These are phyloP conservation scores for Mortierella sp. DNA, from an alignment of 371 early-diverging fungal genomes.

Conservation along the genomic window DNA sequence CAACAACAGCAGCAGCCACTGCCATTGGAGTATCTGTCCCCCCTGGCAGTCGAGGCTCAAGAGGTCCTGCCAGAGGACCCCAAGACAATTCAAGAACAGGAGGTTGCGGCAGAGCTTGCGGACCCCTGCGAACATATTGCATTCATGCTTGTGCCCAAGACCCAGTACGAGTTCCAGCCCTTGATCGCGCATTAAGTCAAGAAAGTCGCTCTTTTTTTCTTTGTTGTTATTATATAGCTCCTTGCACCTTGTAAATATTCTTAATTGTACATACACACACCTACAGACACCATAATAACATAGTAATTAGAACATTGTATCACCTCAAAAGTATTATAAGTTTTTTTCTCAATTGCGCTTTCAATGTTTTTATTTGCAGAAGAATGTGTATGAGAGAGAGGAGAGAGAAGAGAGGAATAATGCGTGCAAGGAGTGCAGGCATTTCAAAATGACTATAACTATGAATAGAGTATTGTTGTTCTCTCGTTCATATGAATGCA, in stretches of 20 bases:
- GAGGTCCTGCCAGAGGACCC: slow-evolving; percentile 23
- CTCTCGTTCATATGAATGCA: neutral
- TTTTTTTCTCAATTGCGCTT: neutral
- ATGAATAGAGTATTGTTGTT: neutral
- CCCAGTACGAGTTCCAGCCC: slow-evolving; percentile 47
- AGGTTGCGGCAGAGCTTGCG: neutral
- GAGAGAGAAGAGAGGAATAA: neutral
- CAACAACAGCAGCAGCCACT: neutral
- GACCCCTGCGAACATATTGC: slow-evolving; percentile 31
- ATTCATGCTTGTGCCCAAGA: slow-evolving; percentile 48
- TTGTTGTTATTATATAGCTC: neutral
- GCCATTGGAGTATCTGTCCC: slow-evolving; percentile 24
- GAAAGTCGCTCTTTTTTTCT: neutral
- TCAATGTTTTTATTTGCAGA: neutral
- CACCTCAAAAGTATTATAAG: neutral
- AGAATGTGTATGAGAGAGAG: too few species aligned
- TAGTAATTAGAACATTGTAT: neutral
- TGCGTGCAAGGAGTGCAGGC: neutral
- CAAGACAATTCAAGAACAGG: neutral
- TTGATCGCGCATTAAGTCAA: slow-evolving; percentile 20
- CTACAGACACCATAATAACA: too few species aligned
- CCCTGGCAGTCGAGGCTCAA: slow-evolving; percentile 50
- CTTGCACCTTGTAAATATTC: neutral
- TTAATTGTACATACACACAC: neutral
- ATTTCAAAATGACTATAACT: neutral